Evolutionary conservation across 1,284 basidiomycete species (phyloP).

Genomic region (Boletellus sp.): DNA sequence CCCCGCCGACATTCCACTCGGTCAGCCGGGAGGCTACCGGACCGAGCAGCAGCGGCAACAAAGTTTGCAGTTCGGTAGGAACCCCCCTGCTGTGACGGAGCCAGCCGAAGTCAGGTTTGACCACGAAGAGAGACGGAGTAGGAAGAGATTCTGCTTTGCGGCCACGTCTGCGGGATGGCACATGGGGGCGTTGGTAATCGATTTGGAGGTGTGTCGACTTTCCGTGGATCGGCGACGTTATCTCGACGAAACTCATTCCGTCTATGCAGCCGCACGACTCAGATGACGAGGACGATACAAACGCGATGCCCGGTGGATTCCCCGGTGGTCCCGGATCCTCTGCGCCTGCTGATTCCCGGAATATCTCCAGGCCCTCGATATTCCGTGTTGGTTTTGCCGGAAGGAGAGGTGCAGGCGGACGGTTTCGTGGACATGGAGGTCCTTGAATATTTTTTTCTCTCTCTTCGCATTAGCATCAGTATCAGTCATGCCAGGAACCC

Average conservation of each 20-base stretch:
- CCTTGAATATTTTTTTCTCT: too few species aligned
- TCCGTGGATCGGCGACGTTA: background rate
- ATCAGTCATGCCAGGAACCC: too few species aligned
- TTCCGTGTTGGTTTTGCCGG: slow-evolving; percentile 35
- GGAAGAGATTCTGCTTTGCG: slow-evolving; percentile 70
- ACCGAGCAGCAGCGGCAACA: slow-evolving; percentile 35
- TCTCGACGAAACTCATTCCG: slow-evolving; percentile 5
- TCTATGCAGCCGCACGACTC: slow-evolving; percentile 16
- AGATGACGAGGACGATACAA: slow-evolving; percentile 13
- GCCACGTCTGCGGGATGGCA: slow-evolving; percentile 86
- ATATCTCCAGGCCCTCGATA: slow-evolving; percentile 9
- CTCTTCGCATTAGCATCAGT: too few species aligned
- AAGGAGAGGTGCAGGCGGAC: slow-evolving; percentile 19
- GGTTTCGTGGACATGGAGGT: slow-evolving; percentile 9
- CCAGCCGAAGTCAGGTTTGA: slow-evolving; percentile 75
- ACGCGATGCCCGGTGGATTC: slow-evolving; percentile 25
- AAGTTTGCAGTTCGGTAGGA: slow-evolving; percentile 29
- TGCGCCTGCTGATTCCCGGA: slow-evolving; percentile 2
- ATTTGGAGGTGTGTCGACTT: slow-evolving; percentile 54
- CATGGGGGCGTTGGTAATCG: slow-evolving; percentile 80
- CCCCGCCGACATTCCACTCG: slow-evolving; percentile 47
- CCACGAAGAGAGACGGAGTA: slow-evolving; percentile 44
- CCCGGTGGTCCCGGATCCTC: slow-evolving; percentile 18
- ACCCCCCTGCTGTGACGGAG: slow-evolving; percentile 47
- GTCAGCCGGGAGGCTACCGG: slow-evolving; percentile 59